phyloP scores from a whole-genome alignment of 176 grass and related monocot species.

The Oryza nivara region DNA sequence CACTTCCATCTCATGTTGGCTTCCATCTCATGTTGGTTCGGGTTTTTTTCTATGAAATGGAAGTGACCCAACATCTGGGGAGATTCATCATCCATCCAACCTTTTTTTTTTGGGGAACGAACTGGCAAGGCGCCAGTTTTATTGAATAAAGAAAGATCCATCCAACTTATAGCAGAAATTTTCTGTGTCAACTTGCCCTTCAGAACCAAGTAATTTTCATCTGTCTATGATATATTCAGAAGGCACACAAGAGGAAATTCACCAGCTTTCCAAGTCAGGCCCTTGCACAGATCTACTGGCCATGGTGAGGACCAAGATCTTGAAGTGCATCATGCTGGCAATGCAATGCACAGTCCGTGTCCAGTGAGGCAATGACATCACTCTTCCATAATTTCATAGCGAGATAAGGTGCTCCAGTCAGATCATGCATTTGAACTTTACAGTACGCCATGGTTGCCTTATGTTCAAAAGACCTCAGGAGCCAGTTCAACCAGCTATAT shows the following conservation, averaged over 20 bases:
- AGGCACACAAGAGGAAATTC: no score
- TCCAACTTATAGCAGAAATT: no score
- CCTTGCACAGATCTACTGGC: not conserved
- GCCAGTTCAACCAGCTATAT: not conserved
- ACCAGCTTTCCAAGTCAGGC: not conserved
- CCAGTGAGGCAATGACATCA: not conserved
- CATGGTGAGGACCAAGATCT: not conserved
- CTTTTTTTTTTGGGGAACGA: no score
- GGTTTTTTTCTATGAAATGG: not conserved
- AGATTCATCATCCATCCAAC: no score
- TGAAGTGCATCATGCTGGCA: slow-evolving; percentile 1
- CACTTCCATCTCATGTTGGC: not conserved
- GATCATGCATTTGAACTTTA: not conserved
- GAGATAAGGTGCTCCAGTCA: slow-evolving; percentile 20
- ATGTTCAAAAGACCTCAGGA: no score
- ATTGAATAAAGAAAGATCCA: no score
- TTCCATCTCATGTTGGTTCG: not conserved
- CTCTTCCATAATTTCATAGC: not conserved
- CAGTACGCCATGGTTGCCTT: not conserved
- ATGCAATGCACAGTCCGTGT: not conserved
- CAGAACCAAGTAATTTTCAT: not conserved
- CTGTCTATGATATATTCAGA: not conserved
- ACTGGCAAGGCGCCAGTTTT: no score
- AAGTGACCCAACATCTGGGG: not conserved
- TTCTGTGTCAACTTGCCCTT: not conserved